Evolutionary conservation across 441 rosid genomes (phyloP).

Genomic region (Breynia disticha): DNA sequence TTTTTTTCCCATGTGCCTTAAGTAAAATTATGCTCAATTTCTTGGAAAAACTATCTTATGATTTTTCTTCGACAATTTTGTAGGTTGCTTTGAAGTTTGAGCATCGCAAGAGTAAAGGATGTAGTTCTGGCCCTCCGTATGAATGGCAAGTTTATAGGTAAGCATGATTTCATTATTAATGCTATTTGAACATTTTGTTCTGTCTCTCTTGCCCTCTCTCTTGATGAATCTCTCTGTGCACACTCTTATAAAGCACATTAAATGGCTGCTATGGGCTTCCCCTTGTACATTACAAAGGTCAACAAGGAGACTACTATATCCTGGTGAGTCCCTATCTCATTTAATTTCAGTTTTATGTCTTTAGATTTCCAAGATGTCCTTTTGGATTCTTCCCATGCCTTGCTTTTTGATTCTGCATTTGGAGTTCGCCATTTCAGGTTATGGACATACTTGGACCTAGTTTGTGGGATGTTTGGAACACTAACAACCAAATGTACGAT

Average conservation of each 20-base stretch:
- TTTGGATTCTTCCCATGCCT: background rate
- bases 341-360: slow-evolving; percentile 1
- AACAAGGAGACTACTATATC: slow-evolving; percentile 39
- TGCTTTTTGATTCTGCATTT: background rate
- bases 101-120: slow-evolving; percentile 42
- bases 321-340: slow-evolving; percentile 23
- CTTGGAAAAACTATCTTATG: background rate
- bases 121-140: slow-evolving; percentile 41
- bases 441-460: slow-evolving; percentile 52
- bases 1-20: slow-evolving; percentile 1
- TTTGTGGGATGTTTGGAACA: slow-evolving; percentile 51
- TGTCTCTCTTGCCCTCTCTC: background rate
- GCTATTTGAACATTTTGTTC: background rate
- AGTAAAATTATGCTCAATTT: background rate
- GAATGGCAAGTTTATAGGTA: slow-evolving; percentile 54
- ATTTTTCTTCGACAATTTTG: slow-evolving; percentile 8
- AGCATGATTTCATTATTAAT: slow-evolving; percentile 1
- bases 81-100: slow-evolving; percentile 48
- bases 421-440: slow-evolving; percentile 21
- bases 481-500: slow-evolving; percentile 37
- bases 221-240: slow-evolving; percentile 14
- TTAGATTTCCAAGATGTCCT: background rate
- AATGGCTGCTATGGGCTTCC: slow-evolving; percentile 51
- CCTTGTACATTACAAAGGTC: slow-evolving; percentile 45
- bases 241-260: slow-evolving; percentile 25